These are phyloP conservation scores for Leucaena leucocephala DNA, from an alignment of 306 rosid species.

Conservation along the genomic window DNA sequence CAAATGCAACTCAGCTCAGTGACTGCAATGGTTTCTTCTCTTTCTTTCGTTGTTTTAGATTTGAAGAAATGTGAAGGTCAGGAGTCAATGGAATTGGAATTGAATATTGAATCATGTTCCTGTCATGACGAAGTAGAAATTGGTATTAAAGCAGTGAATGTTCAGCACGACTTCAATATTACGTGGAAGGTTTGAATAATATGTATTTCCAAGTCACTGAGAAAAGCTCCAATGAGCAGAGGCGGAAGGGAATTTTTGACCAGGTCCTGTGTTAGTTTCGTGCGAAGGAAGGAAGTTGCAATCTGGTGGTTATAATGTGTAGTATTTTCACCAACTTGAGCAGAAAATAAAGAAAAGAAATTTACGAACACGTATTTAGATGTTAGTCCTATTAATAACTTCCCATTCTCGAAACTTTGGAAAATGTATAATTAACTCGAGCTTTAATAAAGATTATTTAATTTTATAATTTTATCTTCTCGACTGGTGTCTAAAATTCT, in stretches of 20 bases:
- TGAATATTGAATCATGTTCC: neutral
- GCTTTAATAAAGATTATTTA: too few species aligned
- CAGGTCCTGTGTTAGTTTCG: neutral
- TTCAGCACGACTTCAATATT: neutral
- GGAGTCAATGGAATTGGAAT: neutral
- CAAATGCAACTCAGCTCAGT: neutral
- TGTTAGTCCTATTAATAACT: too few species aligned
- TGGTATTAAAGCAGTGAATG: neutral
- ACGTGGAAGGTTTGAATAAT: neutral
- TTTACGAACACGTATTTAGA: too few species aligned
- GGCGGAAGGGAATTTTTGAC: neutral
- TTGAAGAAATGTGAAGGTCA: neutral
- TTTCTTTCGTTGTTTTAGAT: neutral
- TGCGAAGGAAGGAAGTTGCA: too few species aligned
- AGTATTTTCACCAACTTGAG: too few species aligned
- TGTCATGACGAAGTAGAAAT: neutral
- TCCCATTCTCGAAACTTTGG: too few species aligned
- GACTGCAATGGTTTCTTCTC: neutral
- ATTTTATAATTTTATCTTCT: too few species aligned
- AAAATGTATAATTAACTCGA: too few species aligned
- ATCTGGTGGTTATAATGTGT: too few species aligned
- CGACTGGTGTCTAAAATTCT: too few species aligned
- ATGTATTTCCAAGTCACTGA: neutral
- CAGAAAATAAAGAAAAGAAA: too few species aligned
- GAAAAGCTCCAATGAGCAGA: neutral